Evolutionary conservation across 2,329 filamentous ascomycete species (phyloP), one percentile per base, ranked within the genome.

Genomic region (Fusarium longipes): DNA sequence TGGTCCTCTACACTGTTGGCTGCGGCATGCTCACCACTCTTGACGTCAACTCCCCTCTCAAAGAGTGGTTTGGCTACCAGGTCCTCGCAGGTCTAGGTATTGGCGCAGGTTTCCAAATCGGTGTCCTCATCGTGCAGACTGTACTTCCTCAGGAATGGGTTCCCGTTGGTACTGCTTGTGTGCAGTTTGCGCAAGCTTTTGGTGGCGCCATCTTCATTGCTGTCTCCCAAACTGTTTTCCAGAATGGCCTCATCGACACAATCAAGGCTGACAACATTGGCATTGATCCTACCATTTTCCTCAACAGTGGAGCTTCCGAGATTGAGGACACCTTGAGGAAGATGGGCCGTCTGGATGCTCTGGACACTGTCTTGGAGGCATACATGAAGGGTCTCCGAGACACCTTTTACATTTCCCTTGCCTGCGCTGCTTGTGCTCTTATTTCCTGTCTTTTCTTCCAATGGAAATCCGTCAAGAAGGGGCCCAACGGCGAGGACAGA

Each of bases 201-300:
- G 89, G 89, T 38, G 89, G 89, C 5, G 87, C 90, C 3, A 77
- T 92, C 24, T 86, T 87, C 67, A 85, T 92, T 45, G 84, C 86
- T 8, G 86, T 91, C 11, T 86, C 86, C 0, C 87, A 92, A 74
- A 87, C 88, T 20, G 82, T 91, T 43, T 91, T 92, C 79, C 84
- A 87, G 65, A 91, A 91, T 71, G 86, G 84, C 1, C 79, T 92
- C 18, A 78, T 87, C 43, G 75, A 81, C 5, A 81, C 84, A 33
- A 79, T 93, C 5, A 65, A 73, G n/a, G 58, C 71, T 3, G 74
- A 81, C 60, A 78, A 81, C 15, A 80, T 83, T 3, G 76, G 77
- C n/a, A 73, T 88, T n/a, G 77, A 84, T 35, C 77, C 83, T 0
- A 70, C 73, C 8, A 71, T 82, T 50, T 84, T 88, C 65, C 81